Conservation (phyloP, 148 eudicot genomes). For the Drosera capensis region DNA sequence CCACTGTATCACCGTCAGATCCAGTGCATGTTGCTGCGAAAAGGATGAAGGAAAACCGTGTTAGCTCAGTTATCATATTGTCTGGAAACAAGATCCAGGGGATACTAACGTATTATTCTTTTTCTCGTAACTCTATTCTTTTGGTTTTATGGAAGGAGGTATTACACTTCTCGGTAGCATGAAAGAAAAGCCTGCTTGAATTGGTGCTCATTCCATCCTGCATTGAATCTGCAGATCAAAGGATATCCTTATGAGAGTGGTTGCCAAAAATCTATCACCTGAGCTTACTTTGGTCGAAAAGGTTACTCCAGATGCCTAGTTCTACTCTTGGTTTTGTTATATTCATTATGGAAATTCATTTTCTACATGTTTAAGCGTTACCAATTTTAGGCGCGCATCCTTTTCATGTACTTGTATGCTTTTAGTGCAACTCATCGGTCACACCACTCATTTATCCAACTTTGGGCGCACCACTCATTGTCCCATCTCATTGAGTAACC, state of each 20-base stretch:
- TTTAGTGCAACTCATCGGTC: too few species aligned
- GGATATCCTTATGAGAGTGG: slow-evolving; percentile 89
- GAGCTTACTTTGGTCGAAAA: slow-evolving; percentile 74
- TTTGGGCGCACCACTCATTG: too few species aligned
- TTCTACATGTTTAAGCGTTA: not conserved
- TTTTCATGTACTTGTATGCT: too few species aligned
- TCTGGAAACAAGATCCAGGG: slow-evolving; percentile 63
- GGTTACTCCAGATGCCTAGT: slow-evolving; percentile 21
- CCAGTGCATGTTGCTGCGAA: slow-evolving; percentile 77
- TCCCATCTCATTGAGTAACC: too few species aligned
- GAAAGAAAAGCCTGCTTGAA: not conserved
- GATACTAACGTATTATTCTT: slow-evolving; percentile 55
- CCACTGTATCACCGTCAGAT: slow-evolving; percentile 66
- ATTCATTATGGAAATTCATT: not conserved
- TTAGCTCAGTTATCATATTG: slow-evolving; percentile 54
- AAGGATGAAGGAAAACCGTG: slow-evolving; percentile 64
- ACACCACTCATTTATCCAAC: too few species aligned
- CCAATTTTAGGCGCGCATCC: too few species aligned
- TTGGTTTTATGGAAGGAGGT: not conserved
- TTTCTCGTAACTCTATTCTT: slow-evolving; percentile 8
- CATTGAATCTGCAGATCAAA: slow-evolving; percentile 45
- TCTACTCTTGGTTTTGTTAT: not conserved
- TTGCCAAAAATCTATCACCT: slow-evolving; percentile 79
- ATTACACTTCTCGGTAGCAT: not conserved
- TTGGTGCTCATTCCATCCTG: slow-evolving; percentile 1